phyloP scores from a whole-genome alignment of 139 green algal species.

The Pleodorina starrii region DNA sequence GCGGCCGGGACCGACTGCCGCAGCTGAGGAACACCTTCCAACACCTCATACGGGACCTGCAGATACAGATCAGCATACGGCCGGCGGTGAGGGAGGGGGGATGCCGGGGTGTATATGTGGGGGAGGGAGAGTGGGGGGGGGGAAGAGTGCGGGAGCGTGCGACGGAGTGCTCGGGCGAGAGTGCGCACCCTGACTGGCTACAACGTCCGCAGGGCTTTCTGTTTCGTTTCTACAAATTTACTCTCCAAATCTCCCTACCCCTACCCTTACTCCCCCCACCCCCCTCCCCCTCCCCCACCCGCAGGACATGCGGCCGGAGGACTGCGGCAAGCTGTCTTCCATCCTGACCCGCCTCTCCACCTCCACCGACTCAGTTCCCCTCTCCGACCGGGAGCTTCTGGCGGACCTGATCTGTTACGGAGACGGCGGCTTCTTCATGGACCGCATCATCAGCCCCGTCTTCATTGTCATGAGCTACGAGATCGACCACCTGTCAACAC shows the following conservation, averaged over 20 bases:
- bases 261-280: too few species aligned
- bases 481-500: slow-evolving; percentile 41
- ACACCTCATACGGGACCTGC: slow-evolving; percentile 15
- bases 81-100: neutral
- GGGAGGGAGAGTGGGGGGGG: too few species aligned
- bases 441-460: slow-evolving; percentile 52
- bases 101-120: neutral
- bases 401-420: slow-evolving; percentile 71
- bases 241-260: too few species aligned
- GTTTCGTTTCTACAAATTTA: too few species aligned
- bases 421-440: slow-evolving; percentile 49
- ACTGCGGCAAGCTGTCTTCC: slow-evolving; percentile 38
- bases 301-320: slow-evolving; percentile 49
- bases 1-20: slow-evolving; percentile 16
- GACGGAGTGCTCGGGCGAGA: too few species aligned
- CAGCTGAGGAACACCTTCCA: slow-evolving; percentile 47
- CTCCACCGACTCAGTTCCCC: neutral
- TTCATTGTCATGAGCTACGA: slow-evolving; percentile 59
- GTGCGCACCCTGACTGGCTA: too few species aligned
- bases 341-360: slow-evolving; percentile 33
- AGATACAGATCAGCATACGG: slow-evolving; percentile 30
- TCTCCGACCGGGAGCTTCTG: slow-evolving; percentile 56
- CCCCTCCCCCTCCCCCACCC: too few species aligned
- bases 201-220: too few species aligned
- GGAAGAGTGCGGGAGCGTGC: neutral